Conservation (phyloP, 2,329 filamentous ascomycete genomes). For the Aureobasidium lini region DNA sequence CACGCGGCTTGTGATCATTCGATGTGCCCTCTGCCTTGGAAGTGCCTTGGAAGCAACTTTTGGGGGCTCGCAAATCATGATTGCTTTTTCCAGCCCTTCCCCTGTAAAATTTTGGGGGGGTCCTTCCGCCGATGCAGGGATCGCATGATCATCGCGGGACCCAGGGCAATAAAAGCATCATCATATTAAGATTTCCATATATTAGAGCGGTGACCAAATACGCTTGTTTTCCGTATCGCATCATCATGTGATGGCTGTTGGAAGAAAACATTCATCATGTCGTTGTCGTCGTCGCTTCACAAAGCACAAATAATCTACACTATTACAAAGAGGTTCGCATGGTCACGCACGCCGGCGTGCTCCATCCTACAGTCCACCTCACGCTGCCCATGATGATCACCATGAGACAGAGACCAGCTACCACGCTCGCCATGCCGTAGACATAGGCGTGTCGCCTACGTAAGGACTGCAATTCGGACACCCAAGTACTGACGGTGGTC, state of each 20-base stretch:
- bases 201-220: not conserved
- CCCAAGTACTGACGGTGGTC: slow-evolving; percentile 43
- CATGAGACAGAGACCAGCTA: slow-evolving; percentile 50
- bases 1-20: slow-evolving; percentile 1
- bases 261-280: no score
- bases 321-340: slow-evolving; percentile 13
- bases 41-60: not conserved
- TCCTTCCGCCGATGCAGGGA: not conserved
- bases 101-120: not conserved
- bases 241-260: not conserved
- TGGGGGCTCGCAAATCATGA: not conserved
- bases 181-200: not conserved
- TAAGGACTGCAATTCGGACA: slow-evolving; percentile 36
- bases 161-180: not conserved
- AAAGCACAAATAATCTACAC: not conserved
- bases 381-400: slow-evolving; percentile 69
- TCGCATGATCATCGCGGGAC: slow-evolving; percentile 1
- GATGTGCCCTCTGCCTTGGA: not conserved
- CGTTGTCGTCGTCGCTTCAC: not conserved
- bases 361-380: slow-evolving; percentile 54
- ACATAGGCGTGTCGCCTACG: slow-evolving; percentile 53
- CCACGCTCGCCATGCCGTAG: slow-evolving; percentile 58
- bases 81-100: not conserved
- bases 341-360: slow-evolving; percentile 28
- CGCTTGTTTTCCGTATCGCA: not conserved